Evolutionary conservation across 2,329 filamentous ascomycete species (phyloP), one percentile per base, ranked within the genome.

Genomic region (Pseudocercospora eumusae): DNA sequence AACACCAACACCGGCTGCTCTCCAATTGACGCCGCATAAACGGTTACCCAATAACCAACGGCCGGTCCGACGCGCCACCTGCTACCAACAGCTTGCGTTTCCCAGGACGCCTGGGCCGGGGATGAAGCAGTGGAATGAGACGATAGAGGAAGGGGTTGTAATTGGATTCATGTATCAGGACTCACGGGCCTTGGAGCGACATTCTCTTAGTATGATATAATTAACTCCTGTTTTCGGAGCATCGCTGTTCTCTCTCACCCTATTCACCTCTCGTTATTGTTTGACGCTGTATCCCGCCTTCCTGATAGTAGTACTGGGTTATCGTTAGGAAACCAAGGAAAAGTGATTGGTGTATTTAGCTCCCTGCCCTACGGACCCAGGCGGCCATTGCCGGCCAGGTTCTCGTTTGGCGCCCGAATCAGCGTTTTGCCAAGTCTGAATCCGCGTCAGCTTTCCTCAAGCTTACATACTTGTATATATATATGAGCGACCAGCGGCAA

Each of bases 1-100:
- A 59, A 62, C 56, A 28, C 40, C 44, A 50, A 31, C 25, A 27
- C 50, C 23, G 42, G 36, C 20, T 62, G 60, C 50, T 42, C 44
- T 8, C 50, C 56, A 28, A 56, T 62, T 56, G 54, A 23, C 2
- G 20, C 21, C 23, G 10, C 15, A n/a, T 50, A 50, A 50, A n/a
- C 28, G 47, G 13, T 4, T 8, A 2, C 15, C 23, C 11, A 25
- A 50, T 50, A 23, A 50, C 23, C 47, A n/a, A 50, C 47, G 47
- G 47, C 47, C 47, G 47, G 25, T 23, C 28, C 47, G 21, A 50
- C 47, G 25, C 28, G 47, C 47, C 23, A 50, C 21, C 47, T 50
- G 47, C 47, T 13, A 15, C 25, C 23, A 23, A 50, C 25, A 50
- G 47, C 47, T 6, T 10, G 47, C 47, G 47, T 50, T 36, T 50